Evolutionary conservation across 2,329 filamentous ascomycete species (phyloP).

Genomic region (Coniochaeta hoffmannii): DNA sequence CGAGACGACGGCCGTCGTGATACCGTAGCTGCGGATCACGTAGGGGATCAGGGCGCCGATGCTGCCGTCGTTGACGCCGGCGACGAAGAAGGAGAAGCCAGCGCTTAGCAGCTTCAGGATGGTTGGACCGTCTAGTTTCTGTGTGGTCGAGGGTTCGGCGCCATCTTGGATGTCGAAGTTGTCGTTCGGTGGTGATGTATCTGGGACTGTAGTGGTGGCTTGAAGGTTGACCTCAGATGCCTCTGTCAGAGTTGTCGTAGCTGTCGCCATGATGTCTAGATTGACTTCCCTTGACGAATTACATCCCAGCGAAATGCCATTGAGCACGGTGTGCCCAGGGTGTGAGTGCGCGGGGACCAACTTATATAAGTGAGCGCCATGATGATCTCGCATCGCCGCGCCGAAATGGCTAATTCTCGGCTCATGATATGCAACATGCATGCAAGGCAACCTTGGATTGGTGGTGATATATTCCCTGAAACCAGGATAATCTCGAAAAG

Average conservation of each 20-base stretch:
- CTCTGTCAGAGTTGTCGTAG: not conserved
- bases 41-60: slow-evolving; percentile 57
- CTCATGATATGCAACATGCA: not conserved
- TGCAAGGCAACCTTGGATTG: too few species aligned
- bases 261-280: not conserved
- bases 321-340: too few species aligned
- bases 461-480: too few species aligned
- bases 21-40: slow-evolving; percentile 47
- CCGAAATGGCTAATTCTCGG: slow-evolving; percentile 11
- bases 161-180: not conserved
- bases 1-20: slow-evolving; percentile 43
- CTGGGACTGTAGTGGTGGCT: not conserved
- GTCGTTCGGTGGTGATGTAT: not conserved
- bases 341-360: not conserved
- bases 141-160: not conserved
- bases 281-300: too few species aligned
- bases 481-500: too few species aligned
- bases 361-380: not conserved
- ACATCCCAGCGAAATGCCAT: too few species aligned
- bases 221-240: not conserved
- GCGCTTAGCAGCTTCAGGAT: slow-evolving; percentile 44
- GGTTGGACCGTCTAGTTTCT: slow-evolving; percentile 13
- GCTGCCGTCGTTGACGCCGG: slow-evolving; percentile 58
- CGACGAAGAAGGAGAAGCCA: slow-evolving; percentile 57
- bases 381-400: slow-evolving; percentile 1